Evolutionary conservation across 768 basidiomycete genomes (phyloP).

Genomic region (Infundibulicybe gibba): DNA sequence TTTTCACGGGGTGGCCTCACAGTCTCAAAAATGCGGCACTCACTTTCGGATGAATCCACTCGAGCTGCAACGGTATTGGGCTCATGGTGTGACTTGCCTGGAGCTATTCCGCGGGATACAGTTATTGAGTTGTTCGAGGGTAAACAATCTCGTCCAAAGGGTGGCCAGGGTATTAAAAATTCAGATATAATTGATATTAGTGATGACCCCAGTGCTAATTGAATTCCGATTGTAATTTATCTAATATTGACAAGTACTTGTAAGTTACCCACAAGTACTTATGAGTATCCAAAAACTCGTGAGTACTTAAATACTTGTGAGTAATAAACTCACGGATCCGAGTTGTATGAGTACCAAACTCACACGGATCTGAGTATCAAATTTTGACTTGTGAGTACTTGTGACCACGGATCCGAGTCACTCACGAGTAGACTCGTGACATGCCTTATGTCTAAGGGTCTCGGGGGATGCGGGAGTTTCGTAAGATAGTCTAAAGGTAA

Average conservation of each 20-base stretch:
- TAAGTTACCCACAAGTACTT: constrained; percentile 4
- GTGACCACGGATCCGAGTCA: no score
- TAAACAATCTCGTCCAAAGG: neutral
- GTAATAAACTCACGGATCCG: no score
- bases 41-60: neutral
- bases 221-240: neutral
- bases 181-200: neutral
- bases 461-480: no score
- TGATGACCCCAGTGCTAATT: neutral
- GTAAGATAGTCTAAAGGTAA: no score
- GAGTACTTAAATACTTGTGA: no score
- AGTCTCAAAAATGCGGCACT: neutral
- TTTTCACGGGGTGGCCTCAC: neutral
- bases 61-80: no score
- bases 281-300: no score
- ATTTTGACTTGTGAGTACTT: constrained; percentile 4
- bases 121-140: neutral
- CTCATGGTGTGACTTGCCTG: neutral
- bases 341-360: constrained; percentile 7
- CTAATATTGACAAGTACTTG: neutral
- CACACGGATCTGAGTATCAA: constrained; percentile 5
- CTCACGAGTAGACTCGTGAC: no score
- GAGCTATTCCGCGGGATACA: neutral
- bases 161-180: neutral
- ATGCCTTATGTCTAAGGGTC: no score